A percentile compares a stretch with the other conserved stretches of the same genome.
Evolutionary conservation across 495 filamentous ascomycete genomes (phyloP).

Genomic region (Podospora pseudoanserina): DNA sequence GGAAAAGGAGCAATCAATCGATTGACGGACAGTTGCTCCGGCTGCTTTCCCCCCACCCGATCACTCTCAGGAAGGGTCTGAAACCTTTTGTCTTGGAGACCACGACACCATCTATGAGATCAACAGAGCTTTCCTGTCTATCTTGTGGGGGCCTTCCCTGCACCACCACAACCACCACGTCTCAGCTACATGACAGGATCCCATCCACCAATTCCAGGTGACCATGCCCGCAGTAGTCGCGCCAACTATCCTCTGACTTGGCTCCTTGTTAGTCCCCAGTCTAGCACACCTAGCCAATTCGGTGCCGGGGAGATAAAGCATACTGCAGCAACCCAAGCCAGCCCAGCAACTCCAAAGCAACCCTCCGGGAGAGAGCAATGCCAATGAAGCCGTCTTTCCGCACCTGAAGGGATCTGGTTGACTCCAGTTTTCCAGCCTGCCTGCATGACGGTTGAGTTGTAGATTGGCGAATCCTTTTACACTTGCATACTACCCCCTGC

Average conservation of each 20-base stretch:
- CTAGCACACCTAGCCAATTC: slow-evolving; percentile 14
- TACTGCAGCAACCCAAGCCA: slow-evolving; percentile 1
- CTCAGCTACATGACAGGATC: not conserved
- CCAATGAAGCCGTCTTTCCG: not conserved
- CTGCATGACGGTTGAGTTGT: not conserved
- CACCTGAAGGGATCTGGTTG: not conserved
- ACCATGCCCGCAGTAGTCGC: slow-evolving; percentile 2
- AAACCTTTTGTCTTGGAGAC: not conserved
- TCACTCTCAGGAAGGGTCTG: not conserved
- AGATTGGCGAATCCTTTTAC: not conserved
- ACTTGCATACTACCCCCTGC: not conserved
- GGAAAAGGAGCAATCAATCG: not conserved
- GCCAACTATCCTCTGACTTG: not conserved
- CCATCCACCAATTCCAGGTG: not conserved
- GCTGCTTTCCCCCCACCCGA: not conserved
- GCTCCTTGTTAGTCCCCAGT: not conserved
- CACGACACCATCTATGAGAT: not conserved
- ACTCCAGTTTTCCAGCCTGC: not conserved
- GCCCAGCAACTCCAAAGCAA: not conserved
- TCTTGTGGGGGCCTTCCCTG: not conserved
- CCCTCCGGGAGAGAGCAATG: not conserved
- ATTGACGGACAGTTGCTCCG: not conserved
- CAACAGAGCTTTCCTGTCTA: not conserved
- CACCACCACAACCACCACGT: not conserved
- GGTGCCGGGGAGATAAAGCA: slow-evolving; percentile 13